These are phyloP conservation scores for Coelastrella sp. DNA, from an alignment of 139 green algal genomes.

Conservation along the genomic window DNA sequence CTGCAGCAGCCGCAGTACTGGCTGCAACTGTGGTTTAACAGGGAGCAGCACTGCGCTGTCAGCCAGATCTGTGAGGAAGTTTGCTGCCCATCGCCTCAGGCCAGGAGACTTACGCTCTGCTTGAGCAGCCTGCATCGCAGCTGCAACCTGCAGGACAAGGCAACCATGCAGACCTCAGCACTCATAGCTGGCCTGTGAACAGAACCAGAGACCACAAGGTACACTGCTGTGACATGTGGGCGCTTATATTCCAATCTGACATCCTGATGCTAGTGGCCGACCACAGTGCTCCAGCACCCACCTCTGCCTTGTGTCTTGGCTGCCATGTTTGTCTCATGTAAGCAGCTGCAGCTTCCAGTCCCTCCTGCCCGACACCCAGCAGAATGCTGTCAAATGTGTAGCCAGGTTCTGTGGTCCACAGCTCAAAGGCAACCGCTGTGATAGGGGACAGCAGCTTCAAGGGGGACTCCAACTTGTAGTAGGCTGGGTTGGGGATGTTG, in stretches of 20 bases:
- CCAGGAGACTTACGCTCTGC: not conserved
- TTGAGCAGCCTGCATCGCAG: not conserved
- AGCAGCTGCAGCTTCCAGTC: conserved; percentile 41
- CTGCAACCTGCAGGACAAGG: conserved; percentile 1
- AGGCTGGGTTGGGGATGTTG: conserved; percentile 86
- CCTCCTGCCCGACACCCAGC: conserved; percentile 66
- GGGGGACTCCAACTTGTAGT: conserved; percentile 66
- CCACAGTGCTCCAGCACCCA: not conserved
- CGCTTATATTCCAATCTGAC: not conserved
- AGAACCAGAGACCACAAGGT: not conserved
- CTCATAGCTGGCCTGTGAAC: not conserved
- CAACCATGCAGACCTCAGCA: not conserved
- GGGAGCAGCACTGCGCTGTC: not conserved
- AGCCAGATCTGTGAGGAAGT: not conserved
- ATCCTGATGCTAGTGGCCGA: not conserved
- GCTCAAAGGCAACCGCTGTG: conserved; percentile 85
- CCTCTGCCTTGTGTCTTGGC: conserved; percentile 6
- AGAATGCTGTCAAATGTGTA: conserved; percentile 91
- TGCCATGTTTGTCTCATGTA: conserved; percentile 42
- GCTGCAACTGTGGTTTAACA: not conserved
- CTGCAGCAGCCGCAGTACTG: not conserved
- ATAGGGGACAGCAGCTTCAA: conserved; percentile 79
- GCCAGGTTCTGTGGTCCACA: conserved; percentile 87
- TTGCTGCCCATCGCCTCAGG: not conserved
- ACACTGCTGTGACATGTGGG: not conserved